Evolutionary conservation across 345 rosid species (phyloP), one percentile per base, ranked within the genome.

Genomic region (Luvunga scandens): DNA sequence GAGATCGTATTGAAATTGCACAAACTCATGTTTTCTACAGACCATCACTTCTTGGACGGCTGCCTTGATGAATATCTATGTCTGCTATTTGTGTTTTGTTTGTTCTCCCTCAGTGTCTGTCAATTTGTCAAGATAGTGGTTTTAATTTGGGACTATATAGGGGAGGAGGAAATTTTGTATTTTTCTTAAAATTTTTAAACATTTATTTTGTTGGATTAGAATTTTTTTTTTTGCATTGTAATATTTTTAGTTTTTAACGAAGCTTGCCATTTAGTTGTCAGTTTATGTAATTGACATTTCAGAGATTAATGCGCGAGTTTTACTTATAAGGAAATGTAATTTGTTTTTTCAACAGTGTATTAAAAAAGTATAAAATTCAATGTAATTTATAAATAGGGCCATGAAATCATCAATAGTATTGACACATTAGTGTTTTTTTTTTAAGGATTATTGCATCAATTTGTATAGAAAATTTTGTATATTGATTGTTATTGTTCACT

Each of bases 1-100:
- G 97, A 72, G 98, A 96, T 74, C 91, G 95, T 33, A 96, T 96
- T 0, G 91, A 92, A 87, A 91, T 94, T 75, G 99, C 97, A 63
- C 98, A 96, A 66, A 89, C 86, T 67, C 99, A 88, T 83, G 92
- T 90, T n/a, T 92, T 94, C 86, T 92, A 92, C 88, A 87, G 91
- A 80, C 97, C 97, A 34, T 93, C 97, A 13, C 97, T 94, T 73
- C 93, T 94, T 22, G 92, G 92, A 59, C 90, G 87, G 72, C 88
- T 79, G 73, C 85, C 88, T 27, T 87, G 82, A 81, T 22, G 33
- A 63, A 80, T 55, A 25, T 7, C 25, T 55, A 5, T 22, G 22
- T 28, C 55, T 76, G 33, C 22, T 28, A 45, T 48, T 66, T 34
- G 30, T 9, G 4, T 27, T 31, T 55, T 7, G 36, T 48, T 59